phyloP scores from a whole-genome alignment of 1,284 basidiomycete genomes.

The Peniophora sp. region DNA sequence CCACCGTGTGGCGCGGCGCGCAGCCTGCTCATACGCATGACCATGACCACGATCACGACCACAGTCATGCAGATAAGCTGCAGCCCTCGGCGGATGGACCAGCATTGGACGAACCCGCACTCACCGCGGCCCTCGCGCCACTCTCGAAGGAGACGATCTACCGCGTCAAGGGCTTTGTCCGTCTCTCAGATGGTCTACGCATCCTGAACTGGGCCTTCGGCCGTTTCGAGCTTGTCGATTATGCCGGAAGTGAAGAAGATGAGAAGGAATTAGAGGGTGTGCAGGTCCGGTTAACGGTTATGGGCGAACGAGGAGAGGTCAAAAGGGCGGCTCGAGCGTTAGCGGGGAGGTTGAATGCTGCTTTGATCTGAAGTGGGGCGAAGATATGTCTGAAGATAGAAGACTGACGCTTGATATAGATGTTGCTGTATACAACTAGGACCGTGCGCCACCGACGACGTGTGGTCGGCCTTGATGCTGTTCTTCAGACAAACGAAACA shows the following conservation, averaged over 20 bases:
- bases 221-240: slow-evolving; percentile 59
- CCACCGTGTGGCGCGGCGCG: slow-evolving; percentile 38
- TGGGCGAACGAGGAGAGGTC: slow-evolving; percentile 84
- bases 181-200: slow-evolving; percentile 36
- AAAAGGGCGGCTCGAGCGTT: slow-evolving; percentile 50
- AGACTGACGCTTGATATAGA: too few relatives aligned
- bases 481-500: too few relatives aligned
- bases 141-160: slow-evolving; percentile 66
- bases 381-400: too few relatives aligned
- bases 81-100: slow-evolving; percentile 6
- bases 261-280: slow-evolving; percentile 22
- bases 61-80: slow-evolving; percentile 10
- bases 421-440: too few relatives aligned
- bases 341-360: slow-evolving; percentile 40
- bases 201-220: slow-evolving; percentile 93
- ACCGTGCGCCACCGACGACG: too few relatives aligned
- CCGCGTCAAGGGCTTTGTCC: slow-evolving; percentile 79
- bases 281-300: slow-evolving; percentile 66
- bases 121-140: slow-evolving; percentile 38
- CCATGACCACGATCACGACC: slow-evolving; percentile 10
- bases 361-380: slow-evolving; percentile 12
- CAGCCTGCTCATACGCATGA: slow-evolving; percentile 19
- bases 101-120: slow-evolving; percentile 21
- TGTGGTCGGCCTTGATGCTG: too few relatives aligned
- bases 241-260: slow-evolving; percentile 24